Percentiles rank a stretch among this genome's conserved stretches.
Conservation (phyloP, 2,329 filamentous ascomycete genomes). For the Paracorniculantispora psalliotae region DNA sequence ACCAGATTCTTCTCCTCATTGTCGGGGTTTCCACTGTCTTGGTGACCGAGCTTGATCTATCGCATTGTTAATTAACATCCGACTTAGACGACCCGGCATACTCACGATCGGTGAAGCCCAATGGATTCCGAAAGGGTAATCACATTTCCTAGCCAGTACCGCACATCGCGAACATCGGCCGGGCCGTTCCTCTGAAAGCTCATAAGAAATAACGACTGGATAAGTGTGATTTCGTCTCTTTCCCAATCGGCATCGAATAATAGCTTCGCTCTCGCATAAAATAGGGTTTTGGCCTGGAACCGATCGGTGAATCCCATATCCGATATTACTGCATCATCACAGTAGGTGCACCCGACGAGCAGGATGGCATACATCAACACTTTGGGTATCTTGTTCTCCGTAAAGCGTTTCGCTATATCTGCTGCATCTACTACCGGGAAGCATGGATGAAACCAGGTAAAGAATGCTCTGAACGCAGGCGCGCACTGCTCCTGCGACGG, state of each 20-base stretch:
- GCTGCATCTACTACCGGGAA: slow-evolving; percentile 49
- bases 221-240: slow-evolving; percentile 42
- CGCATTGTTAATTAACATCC: neutral
- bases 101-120: slow-evolving; percentile 37
- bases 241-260: slow-evolving; percentile 51
- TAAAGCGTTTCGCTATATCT: slow-evolving; percentile 35
- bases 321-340: slow-evolving; percentile 39
- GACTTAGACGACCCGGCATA: neutral
- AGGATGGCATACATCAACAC: slow-evolving; percentile 49
- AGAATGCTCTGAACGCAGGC: slow-evolving; percentile 45
- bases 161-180: slow-evolving; percentile 41
- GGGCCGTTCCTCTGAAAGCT: slow-evolving; percentile 52
- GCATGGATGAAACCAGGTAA: slow-evolving; percentile 52
- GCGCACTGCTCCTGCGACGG: slow-evolving; percentile 38
- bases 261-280: slow-evolving; percentile 46
- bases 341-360: slow-evolving; percentile 50
- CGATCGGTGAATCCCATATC: slow-evolving; percentile 43
- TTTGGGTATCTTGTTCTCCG: slow-evolving; percentile 39
- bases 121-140: slow-evolving; percentile 48
- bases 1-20: slow-evolving; percentile 46
- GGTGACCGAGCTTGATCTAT: slow-evolving; percentile 24
- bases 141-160: slow-evolving; percentile 46
- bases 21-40: slow-evolving; percentile 24
- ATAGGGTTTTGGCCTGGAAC: slow-evolving; percentile 43
- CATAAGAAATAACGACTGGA: slow-evolving; percentile 49